These are phyloP conservation scores for Fusarium ambrosium DNA, from an alignment of 2,329 filamentous ascomycete species.

Conservation along the genomic window DNA sequence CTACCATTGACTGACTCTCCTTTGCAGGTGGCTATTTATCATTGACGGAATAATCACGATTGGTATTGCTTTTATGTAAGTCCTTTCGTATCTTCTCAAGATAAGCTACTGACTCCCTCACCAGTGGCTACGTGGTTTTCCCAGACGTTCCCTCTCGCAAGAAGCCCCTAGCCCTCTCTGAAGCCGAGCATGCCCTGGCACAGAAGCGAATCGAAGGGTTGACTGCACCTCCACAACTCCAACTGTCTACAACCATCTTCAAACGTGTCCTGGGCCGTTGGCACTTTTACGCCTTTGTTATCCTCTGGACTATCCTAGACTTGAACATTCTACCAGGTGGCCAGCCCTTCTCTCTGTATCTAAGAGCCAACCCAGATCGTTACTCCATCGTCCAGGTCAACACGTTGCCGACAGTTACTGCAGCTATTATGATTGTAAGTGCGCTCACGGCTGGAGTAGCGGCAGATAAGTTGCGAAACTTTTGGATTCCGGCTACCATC, in stretches of 20 bases:
- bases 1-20: not conserved
- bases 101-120: not conserved
- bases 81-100: accelerated
- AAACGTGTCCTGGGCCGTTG: slow-evolving; percentile 54
- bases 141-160: slow-evolving; percentile 50
- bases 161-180: slow-evolving; percentile 50
- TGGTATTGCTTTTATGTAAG: slow-evolving; percentile 62
- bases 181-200: slow-evolving; percentile 49
- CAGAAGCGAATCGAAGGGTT: slow-evolving; percentile 47
- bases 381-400: slow-evolving; percentile 58
- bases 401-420: slow-evolving; percentile 56
- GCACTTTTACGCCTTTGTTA: slow-evolving; percentile 57
- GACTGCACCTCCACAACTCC: slow-evolving; percentile 49
- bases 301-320: slow-evolving; percentile 55
- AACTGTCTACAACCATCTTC: slow-evolving; percentile 53
- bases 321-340: slow-evolving; percentile 53
- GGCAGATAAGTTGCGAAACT: slow-evolving; percentile 52
- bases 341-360: slow-evolving; percentile 57
- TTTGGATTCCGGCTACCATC: slow-evolving; percentile 51
- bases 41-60: slow-evolving; percentile 71
- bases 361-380: slow-evolving; percentile 53
- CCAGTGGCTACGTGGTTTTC: slow-evolving; percentile 52
- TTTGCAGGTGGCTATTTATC: slow-evolving; percentile 65
- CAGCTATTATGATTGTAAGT: slow-evolving; percentile 54
- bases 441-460: slow-evolving; percentile 51